Evolutionary conservation across 305 asterid species (phyloP).

Genomic region (Rubia tinctorum): DNA sequence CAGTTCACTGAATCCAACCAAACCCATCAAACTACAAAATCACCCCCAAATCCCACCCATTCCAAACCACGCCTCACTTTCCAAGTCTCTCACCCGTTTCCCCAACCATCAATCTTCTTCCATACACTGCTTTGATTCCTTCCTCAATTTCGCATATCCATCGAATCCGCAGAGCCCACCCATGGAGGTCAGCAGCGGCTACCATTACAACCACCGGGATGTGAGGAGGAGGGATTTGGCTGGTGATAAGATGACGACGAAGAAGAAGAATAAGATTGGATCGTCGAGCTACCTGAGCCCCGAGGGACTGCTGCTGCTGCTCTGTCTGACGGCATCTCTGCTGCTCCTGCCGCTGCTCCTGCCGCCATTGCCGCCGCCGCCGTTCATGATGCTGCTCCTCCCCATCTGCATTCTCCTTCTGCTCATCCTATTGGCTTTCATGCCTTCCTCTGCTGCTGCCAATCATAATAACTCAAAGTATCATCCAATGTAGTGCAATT

Average conservation of each 20-base stretch:
- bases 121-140: no score
- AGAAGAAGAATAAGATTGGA: slow-evolving; percentile 22
- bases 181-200: not conserved
- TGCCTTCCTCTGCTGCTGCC: slow-evolving; percentile 33
- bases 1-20: slow-evolving; percentile 68
- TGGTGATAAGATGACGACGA: not conserved
- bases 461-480: not conserved
- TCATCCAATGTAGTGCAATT: not conserved
- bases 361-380: slow-evolving; percentile 84
- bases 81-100: no score
- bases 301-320: slow-evolving; percentile 48
- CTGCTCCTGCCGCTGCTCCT: slow-evolving; percentile 64
- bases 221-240: no score
- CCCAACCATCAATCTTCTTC: no score
- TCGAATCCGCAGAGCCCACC: not conserved
- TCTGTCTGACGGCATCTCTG: slow-evolving; percentile 53
- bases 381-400: slow-evolving; percentile 52
- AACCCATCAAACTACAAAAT: not conserved
- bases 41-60: not conserved
- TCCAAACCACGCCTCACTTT: no score
- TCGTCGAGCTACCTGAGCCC: slow-evolving; percentile 40
- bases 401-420: slow-evolving; percentile 53
- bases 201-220: not conserved
- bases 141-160: no score
- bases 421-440: slow-evolving; percentile 66